phyloP scores from a whole-genome alignment of 495 filamentous ascomycete genomes.

The Bacidia gigantensis region DNA sequence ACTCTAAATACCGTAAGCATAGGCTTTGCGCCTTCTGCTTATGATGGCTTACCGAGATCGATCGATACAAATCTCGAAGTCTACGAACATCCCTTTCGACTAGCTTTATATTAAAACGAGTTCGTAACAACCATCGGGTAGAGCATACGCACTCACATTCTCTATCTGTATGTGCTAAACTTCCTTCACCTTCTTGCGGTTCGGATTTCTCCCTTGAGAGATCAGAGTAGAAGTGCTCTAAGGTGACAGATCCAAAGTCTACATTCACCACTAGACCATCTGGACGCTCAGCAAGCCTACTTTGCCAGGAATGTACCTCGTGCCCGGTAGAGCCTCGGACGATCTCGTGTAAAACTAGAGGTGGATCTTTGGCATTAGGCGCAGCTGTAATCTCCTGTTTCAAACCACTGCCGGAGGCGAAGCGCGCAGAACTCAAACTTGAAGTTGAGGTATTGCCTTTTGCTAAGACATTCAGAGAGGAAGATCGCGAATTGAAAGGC shows the following conservation, averaged over 20 bases:
- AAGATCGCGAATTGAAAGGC: constrained; percentile 45
- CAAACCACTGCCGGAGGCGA: constrained; percentile 51
- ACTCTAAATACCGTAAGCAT: constrained; percentile 26
- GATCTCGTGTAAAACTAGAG: constrained; percentile 58
- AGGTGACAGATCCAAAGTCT: constrained; percentile 61
- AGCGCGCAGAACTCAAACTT: constrained; percentile 50
- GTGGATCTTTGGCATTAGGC: constrained; percentile 50
- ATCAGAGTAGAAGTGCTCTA: constrained; percentile 51
- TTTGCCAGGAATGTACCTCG: constrained; percentile 16
- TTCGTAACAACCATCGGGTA: constrained; percentile 4
- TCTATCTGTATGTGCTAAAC: constrained; percentile 46
- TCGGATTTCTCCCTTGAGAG: constrained; percentile 27
- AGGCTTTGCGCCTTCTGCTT: neutral
- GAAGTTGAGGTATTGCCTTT: constrained; percentile 55
- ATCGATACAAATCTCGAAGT: constrained; percentile 81
- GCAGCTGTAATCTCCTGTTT: constrained; percentile 41
- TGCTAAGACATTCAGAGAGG: constrained; percentile 51
- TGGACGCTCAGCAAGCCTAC: constrained; percentile 1
- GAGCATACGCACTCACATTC: constrained; percentile 47
- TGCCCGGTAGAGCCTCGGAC: constrained; percentile 37
- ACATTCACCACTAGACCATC: constrained; percentile 44
- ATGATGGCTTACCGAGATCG: constrained; percentile 41
- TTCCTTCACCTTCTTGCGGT: constrained; percentile 35
- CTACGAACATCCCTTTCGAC: constrained; percentile 76
- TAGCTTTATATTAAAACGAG: constrained; percentile 19